Conservation (phyloP, 2,329 filamentous ascomycete species). For the Diaporthe humulicola region DNA sequence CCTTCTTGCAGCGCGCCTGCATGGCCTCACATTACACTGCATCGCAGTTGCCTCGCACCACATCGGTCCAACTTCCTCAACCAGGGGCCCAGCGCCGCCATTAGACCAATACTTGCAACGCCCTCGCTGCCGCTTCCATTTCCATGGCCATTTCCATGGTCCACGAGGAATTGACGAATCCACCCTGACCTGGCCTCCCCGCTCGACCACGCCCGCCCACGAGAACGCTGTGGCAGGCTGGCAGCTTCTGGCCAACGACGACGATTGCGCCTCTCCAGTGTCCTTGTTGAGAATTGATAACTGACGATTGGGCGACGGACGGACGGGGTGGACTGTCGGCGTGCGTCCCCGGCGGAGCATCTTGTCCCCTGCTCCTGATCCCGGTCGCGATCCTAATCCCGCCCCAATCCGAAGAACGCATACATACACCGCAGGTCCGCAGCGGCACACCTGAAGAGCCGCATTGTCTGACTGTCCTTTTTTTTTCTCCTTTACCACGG, state of each 20-base stretch:
- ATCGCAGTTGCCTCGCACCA: conserved; percentile 18
- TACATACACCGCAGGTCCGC: conserved; percentile 7
- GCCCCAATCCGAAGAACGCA: not conserved
- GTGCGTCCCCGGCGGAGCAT: not conserved
- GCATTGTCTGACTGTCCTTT: not conserved
- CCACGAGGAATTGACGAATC: not conserved
- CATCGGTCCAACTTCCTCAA: conserved; percentile 26
- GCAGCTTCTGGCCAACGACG: not conserved
- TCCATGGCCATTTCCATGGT: not conserved
- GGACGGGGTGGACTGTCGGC: not conserved
- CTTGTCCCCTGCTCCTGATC: not conserved
- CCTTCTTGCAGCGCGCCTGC: not conserved
- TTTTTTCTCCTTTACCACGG: not conserved
- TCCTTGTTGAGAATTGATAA: not conserved
- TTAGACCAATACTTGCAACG: not conserved
- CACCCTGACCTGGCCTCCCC: not conserved
- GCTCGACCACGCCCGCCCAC: not conserved
- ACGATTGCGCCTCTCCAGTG: not conserved
- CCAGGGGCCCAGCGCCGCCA: conserved; percentile 2
- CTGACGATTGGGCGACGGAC: not conserved
- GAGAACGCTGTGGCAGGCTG: no score
- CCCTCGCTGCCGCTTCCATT: not conserved
- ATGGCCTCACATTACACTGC: conserved; percentile 27
- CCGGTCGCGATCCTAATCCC: not conserved
- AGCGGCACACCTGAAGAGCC: conserved; percentile 6